A percentile compares a stretch with the other conserved stretches of the same genome.
Evolutionary conservation across 1,284 basidiomycete genomes (phyloP).

Genomic region (Lentinula novae-zelandiae): DNA sequence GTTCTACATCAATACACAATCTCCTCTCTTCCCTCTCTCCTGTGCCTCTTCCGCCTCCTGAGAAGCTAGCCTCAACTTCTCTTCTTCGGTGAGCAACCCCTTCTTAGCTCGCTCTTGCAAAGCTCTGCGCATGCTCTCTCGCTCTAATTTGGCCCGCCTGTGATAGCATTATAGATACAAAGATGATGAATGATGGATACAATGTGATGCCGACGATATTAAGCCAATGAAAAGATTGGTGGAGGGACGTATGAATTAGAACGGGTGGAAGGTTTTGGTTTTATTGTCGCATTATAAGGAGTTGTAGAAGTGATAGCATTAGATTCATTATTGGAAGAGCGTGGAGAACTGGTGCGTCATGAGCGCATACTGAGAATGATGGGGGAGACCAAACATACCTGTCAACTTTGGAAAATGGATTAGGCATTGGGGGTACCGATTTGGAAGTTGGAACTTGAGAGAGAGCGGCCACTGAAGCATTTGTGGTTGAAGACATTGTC

Average conservation of each 20-base stretch:
- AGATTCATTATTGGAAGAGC: slow-evolving; percentile 18
- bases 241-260: slow-evolving; percentile 56
- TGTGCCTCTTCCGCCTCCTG: slow-evolving; percentile 36
- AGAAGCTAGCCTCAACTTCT: slow-evolving; percentile 58
- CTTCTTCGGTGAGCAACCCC: slow-evolving; percentile 58
- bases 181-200: background rate
- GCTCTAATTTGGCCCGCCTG: slow-evolving; percentile 70
- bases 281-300: slow-evolving; percentile 18
- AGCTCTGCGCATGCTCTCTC: slow-evolving; percentile 59
- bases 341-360: slow-evolving; percentile 53
- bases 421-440: slow-evolving; percentile 22
- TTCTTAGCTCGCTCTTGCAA: slow-evolving; percentile 68
- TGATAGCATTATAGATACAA: slow-evolving; percentile 8
- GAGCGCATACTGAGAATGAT: slow-evolving; percentile 52
- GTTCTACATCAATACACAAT: slow-evolving; percentile 59
- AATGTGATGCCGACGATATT: slow-evolving; percentile 9
- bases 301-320: slow-evolving; percentile 17
- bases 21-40: slow-evolving; percentile 37
- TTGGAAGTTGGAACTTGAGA: slow-evolving; percentile 20
- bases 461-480: slow-evolving; percentile 17
- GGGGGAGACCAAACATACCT: slow-evolving; percentile 49
- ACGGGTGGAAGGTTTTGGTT: slow-evolving; percentile 32
- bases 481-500: slow-evolving; percentile 20
- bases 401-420: slow-evolving; percentile 64
- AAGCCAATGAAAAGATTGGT: slow-evolving; percentile 53